These are phyloP conservation scores for Dipteronia sinensis DNA, from an alignment of 345 rosid species.

Conservation along the genomic window DNA sequence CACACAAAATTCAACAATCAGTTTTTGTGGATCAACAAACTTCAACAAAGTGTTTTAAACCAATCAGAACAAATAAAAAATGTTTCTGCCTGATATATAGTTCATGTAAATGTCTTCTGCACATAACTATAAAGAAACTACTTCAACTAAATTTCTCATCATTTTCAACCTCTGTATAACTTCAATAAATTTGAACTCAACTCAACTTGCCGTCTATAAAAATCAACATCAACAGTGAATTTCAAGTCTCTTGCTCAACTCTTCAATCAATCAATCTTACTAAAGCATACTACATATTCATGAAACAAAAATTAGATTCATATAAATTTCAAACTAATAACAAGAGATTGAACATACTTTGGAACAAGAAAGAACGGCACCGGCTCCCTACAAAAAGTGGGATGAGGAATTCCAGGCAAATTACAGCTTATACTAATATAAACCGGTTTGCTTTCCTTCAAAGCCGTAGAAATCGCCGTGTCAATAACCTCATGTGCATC, in stretches of 20 bases:
- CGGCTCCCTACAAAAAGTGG: conserved; percentile 63
- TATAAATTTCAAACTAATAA: background rate
- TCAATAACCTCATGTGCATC: conserved; percentile 72
- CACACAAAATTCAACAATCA: background rate
- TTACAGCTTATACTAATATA: conserved; percentile 75
- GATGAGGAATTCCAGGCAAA: conserved; percentile 63
- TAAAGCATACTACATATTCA: background rate
- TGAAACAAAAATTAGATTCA: background rate
- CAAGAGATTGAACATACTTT: conserved; percentile 37
- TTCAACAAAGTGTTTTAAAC: background rate
- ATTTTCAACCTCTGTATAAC: background rate
- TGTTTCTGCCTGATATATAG: background rate
- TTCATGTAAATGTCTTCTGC: background rate
- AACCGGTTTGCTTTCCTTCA: conserved; percentile 73
- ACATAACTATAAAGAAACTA: background rate
- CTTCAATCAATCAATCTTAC: background rate
- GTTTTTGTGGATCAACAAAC: background rate
- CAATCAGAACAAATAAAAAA: background rate
- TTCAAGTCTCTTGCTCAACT: background rate
- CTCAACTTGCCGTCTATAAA: background rate
- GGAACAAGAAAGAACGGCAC: conserved; percentile 65
- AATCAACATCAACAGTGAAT: background rate
- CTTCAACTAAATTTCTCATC: background rate
- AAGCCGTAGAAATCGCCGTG: conserved; percentile 70
- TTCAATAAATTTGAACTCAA: background rate